Conservation (phyloP, 2,329 filamentous ascomycete species). For the Emericellopsis cladophorae region DNA sequence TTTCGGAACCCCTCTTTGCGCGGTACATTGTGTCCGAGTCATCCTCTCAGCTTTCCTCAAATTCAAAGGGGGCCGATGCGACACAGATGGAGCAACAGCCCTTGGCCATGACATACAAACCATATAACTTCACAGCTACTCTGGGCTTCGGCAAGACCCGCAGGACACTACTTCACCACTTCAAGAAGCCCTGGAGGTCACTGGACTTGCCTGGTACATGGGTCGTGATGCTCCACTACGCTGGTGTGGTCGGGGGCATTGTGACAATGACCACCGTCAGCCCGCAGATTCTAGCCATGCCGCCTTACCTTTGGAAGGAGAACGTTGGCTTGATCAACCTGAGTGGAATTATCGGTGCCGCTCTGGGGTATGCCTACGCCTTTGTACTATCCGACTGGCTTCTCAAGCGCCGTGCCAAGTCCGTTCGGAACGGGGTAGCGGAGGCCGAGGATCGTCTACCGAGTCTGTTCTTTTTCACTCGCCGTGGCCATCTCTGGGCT, state of each 20-base stretch:
- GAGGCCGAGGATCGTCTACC: constrained; percentile 20
- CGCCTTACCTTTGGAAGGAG: constrained; percentile 19
- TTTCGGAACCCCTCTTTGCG: constrained; percentile 20
- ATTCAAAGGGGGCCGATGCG: neutral
- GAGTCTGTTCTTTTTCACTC: constrained; percentile 16
- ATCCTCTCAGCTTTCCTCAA: neutral
- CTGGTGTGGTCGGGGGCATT: constrained; percentile 19
- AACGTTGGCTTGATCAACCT: constrained; percentile 20
- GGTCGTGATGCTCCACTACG: constrained; percentile 23
- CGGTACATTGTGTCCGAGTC: constrained; percentile 3
- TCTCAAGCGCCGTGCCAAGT: constrained; percentile 9
- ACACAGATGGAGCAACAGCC: neutral
- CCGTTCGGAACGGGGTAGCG: constrained; percentile 12
- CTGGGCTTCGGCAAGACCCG: constrained; percentile 5
- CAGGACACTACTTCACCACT: neutral
- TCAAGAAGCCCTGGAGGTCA: neutral
- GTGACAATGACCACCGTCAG: constrained; percentile 21
- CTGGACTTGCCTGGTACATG: constrained; percentile 18
- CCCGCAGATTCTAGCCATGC: constrained; percentile 12
- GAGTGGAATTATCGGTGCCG: constrained; percentile 16
- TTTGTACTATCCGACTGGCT: constrained; percentile 11
- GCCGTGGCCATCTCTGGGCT: constrained; percentile 17
- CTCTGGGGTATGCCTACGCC: constrained; percentile 14
- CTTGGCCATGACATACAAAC: neutral
- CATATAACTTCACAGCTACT: constrained; percentile 4